Conservation (phyloP, 192 early-diverging fungal genomes). For the Funneliformis geosporum region DNA sequence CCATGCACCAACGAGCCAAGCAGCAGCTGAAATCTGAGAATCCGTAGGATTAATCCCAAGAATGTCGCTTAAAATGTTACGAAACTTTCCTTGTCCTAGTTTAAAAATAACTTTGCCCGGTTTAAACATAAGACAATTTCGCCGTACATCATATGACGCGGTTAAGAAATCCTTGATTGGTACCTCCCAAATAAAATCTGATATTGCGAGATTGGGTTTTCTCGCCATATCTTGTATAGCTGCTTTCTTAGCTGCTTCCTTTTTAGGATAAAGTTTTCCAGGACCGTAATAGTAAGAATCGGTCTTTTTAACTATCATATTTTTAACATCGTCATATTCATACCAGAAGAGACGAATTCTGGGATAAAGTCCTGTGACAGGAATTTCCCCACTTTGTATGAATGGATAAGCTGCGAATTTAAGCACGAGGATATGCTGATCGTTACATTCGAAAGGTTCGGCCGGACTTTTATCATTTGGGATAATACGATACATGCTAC, state of each 20-base stretch:
- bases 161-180: neutral
- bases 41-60: neutral
- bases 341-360: neutral
- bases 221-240: neutral
- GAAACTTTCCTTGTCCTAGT: neutral
- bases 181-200: conserved; percentile 13
- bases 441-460: conserved; percentile 55
- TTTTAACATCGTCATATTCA: neutral
- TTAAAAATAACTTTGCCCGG: neutral
- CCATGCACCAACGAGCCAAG: conserved; percentile 42
- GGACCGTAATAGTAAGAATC: neutral
- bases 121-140: neutral
- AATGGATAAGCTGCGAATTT: conserved; percentile 9
- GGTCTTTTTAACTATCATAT: neutral
- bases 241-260: neutral
- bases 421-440: conserved; percentile 53
- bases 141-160: neutral
- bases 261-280: neutral
- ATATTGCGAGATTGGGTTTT: neutral
- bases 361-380: neutral
- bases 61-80: neutral
- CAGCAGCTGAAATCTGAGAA: conserved; percentile 29
- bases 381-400: neutral
- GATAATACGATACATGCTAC: conserved; percentile 49
- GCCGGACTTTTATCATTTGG: conserved; percentile 34